Conservation (phyloP, 768 basidiomycete genomes). For the Boletus patriciae region DNA sequence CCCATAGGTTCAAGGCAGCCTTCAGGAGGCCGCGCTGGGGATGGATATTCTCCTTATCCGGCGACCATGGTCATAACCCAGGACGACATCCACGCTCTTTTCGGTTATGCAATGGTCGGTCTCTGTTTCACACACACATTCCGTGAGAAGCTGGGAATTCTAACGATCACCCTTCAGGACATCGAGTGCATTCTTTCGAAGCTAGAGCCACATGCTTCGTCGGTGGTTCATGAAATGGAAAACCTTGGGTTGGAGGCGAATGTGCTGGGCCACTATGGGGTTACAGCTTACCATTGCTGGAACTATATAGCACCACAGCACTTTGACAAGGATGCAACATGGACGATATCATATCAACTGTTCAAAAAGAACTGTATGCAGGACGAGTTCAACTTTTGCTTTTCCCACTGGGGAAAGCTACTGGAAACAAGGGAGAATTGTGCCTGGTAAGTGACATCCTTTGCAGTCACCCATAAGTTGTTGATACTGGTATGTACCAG, state of each 20-base stretch:
- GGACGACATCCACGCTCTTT: background rate
- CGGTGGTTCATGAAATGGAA: background rate
- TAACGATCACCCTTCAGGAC: background rate
- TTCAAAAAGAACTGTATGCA: background rate
- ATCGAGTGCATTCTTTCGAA: background rate
- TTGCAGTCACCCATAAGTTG: no score
- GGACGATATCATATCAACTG: conserved; percentile 10
- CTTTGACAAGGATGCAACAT: background rate
- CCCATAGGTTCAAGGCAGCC: background rate
- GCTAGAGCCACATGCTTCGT: background rate
- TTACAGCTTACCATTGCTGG: conserved; percentile 10
- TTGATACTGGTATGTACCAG: no score
- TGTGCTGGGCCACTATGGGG: background rate
- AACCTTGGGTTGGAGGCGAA: background rate
- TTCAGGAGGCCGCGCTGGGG: background rate
- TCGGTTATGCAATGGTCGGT: background rate
- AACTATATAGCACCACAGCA: conserved; percentile 7
- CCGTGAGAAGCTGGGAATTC: no score
- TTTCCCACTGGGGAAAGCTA: background rate
- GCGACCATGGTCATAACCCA: background rate
- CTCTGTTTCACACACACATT: no score
- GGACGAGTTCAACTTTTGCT: conserved; percentile 8
- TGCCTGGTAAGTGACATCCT: no score
- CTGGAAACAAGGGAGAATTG: conserved; percentile 3
- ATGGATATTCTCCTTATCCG: conserved; percentile 1